Conservation (phyloP, 441 rosid genomes). For the Brassica hybrid region DNA sequence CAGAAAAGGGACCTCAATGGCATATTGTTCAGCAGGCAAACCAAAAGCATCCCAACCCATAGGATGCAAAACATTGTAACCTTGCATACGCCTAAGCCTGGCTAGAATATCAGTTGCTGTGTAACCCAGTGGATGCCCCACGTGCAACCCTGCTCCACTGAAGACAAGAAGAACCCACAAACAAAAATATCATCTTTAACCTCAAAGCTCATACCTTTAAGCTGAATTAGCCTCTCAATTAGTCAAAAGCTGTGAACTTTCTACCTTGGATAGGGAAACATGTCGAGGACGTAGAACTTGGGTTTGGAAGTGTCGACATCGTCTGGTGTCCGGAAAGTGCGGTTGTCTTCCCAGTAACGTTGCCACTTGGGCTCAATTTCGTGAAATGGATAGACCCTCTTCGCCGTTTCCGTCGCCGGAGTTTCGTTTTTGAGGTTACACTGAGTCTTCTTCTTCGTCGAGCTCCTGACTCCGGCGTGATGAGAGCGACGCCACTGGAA, state of each 20-base stretch:
- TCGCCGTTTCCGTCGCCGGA: constrained; percentile 38
- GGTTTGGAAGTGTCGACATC: constrained; percentile 85
- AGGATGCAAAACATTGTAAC: constrained; percentile 92
- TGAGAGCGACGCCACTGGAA: constrained; percentile 29
- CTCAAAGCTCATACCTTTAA: constrained; percentile 20
- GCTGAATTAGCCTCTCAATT: not conserved
- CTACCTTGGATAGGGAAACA: constrained; percentile 99
- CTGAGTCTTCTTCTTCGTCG: constrained; percentile 32
- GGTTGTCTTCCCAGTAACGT: constrained; percentile 77
- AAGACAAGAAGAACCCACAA: constrained; percentile 18
- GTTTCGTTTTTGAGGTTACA: constrained; percentile 16
- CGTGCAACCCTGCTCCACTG: constrained; percentile 99
- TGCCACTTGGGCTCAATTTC: constrained; percentile 98
- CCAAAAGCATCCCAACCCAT: constrained; percentile 99
- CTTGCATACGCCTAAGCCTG: constrained; percentile 90
- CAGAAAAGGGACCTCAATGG: constrained; percentile 70
- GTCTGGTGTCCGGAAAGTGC: constrained; percentile 87
- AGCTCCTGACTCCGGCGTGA: constrained; percentile 43
- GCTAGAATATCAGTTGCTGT: constrained; percentile 96
- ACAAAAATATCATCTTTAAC: constrained; percentile 12
- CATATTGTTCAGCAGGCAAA: constrained; percentile 97
- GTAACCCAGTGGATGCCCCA: constrained; percentile 96
- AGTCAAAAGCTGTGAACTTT: too few relatives aligned
- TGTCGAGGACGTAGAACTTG: constrained; percentile 96
- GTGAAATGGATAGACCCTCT: constrained; percentile 79